Evolutionary conservation across 192 early-diverging fungal species (phyloP), one percentile per base, ranked within the genome.

Genomic region (Funneliformis geosporum): DNA sequence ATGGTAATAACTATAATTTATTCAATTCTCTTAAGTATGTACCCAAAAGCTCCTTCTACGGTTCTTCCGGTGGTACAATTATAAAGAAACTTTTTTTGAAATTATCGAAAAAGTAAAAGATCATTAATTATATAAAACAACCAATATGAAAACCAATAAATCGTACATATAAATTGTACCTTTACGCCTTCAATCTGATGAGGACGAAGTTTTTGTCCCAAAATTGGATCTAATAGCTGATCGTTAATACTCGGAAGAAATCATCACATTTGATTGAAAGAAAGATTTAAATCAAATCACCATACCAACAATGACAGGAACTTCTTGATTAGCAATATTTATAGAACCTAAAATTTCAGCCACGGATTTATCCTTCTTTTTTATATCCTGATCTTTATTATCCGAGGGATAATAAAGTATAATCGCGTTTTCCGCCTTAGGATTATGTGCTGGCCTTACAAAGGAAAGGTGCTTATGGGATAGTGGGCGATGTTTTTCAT

Each of bases 131-230:
- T 33, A 2, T 33, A 5, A 18, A 18, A 55, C 18, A 21, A 55
- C 0, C 7, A 21, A 0, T 6, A 66, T n/a, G n/a, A n/a, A n/a
- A n/a, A n/a, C 5, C 27, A 66, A 21, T 65, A 10, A 12, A 12
- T 8, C 33, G 2, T 70, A n/a, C 14, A 43, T 12, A 10, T 14
- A 44, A 50, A 25, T 46, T 4, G 46, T 67, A 78, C 76, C 64
- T 86, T 86, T 44, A 99, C 96, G 43, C 98, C 98, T 75, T 99
- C 97, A 38, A 98, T 89, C 80, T 99, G 96, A 82, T 99, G 98
- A 4, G 97, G 97, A 16, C 98, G 91, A 77, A 99, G 82, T 39
- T 96, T 90, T 71, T 90, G 90, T 1, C 89, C 90, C 1, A 99
- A 87, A 1, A 91, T 84, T 7, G 98, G 98, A 82, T 99, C 98